Conservation (phyloP, 1,284 basidiomycete genomes). For the Naganishia liquefaciens region DNA sequence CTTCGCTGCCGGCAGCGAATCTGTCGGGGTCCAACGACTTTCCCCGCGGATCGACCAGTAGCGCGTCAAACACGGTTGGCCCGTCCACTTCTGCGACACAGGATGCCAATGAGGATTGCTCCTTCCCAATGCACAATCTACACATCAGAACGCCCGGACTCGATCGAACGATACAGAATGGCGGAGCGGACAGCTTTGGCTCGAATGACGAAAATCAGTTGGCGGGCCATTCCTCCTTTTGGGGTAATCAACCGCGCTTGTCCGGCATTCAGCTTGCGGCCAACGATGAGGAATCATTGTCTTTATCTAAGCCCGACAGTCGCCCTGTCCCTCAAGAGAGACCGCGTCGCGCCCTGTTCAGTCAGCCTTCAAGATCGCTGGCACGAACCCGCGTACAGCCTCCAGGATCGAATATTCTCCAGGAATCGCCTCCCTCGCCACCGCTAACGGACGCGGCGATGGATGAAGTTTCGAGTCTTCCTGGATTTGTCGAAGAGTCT, state of each 20-base stretch:
- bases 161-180: constrained; percentile 11
- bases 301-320: constrained; percentile 7
- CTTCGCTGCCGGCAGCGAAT: constrained; percentile 30
- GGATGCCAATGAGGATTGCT: constrained; percentile 28
- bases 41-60: background rate
- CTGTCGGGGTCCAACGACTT: background rate
- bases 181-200: constrained; percentile 13
- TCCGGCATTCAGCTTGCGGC: constrained; percentile 1
- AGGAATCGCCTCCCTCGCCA: constrained; percentile 28
- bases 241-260: constrained; percentile 18
- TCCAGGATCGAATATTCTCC: constrained; percentile 11
- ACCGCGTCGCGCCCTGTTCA: background rate
- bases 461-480: constrained; percentile 13
- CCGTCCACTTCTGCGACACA: constrained; percentile 21
- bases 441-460: constrained; percentile 19
- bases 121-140: constrained; percentile 28
- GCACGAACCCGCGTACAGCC: constrained; percentile 2
- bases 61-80: constrained; percentile 9
- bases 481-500: constrained; percentile 10
- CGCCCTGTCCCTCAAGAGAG: constrained; percentile 7
- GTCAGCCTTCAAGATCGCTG: background rate
- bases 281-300: background rate
- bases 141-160: constrained; percentile 26
- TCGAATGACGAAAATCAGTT: constrained; percentile 4
- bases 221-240: constrained; percentile 29